Percentiles rank a stretch among this genome's conserved stretches.
Conservation (phyloP, 192 early-diverging fungal genomes). For the Diversispora epigaea region DNA sequence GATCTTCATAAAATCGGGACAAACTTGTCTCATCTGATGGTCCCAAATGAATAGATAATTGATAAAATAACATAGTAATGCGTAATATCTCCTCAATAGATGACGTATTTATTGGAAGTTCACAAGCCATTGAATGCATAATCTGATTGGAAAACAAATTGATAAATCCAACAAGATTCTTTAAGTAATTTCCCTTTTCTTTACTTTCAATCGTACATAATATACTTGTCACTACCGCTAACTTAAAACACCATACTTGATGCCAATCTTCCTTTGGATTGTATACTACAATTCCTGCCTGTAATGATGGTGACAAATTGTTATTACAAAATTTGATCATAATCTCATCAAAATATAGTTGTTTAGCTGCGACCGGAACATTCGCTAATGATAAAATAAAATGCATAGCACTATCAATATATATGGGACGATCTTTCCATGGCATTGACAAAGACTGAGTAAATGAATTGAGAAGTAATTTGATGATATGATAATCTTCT, state of each 20-base stretch:
- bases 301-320: background rate
- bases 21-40: conserved; percentile 33
- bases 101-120: conserved; percentile 39
- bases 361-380: conserved; percentile 8
- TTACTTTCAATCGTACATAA: conserved; percentile 40
- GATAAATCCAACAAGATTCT: conserved; percentile 47
- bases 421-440: conserved; percentile 18
- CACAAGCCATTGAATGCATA: conserved; percentile 42
- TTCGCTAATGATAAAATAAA: conserved; percentile 22
- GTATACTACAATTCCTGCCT: conserved; percentile 4
- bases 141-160: conserved; percentile 49
- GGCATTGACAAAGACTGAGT: conserved; percentile 10
- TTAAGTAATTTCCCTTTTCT: conserved; percentile 44
- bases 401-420: conserved; percentile 8
- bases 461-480: conserved; percentile 18
- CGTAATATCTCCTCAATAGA: conserved; percentile 53
- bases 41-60: conserved; percentile 44
- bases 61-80: conserved; percentile 53
- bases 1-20: conserved; percentile 38
- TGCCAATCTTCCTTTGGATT: conserved; percentile 38
- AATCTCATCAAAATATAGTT: background rate
- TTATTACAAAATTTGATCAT: conserved; percentile 20
- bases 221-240: conserved; percentile 47
- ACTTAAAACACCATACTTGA: conserved; percentile 52
- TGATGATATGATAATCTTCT: conserved; percentile 13